Evolutionary conservation across 2,329 filamentous ascomycete species (phyloP), one percentile per base, ranked within the genome.

Genomic region (Hypoxylon sp.): DNA sequence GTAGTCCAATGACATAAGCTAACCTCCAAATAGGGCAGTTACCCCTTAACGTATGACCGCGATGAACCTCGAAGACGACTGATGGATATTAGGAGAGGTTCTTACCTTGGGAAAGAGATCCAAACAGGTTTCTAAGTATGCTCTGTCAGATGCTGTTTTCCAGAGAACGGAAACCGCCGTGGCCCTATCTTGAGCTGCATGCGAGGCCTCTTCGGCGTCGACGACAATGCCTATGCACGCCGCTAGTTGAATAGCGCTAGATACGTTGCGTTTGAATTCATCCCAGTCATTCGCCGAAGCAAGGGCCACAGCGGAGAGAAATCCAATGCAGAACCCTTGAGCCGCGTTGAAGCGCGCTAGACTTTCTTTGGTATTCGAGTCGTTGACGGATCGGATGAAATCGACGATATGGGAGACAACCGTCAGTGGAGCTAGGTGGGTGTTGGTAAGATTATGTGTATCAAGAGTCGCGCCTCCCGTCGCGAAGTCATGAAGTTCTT

Each of bases 281-380:
- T 36, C 17, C 52, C 52, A 56, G 5, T 45, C 36, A 13, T 32
- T 43, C 19, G 52, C 36, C 1, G 52, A 56, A 30, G 52, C 13
- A 45, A 56, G 52, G n/a, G 52, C 52, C 5, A 36, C 52, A 3
- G 52, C 52, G 0, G 52, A 56, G 9, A 56, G 36, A 21, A 56
- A 56, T 32, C 52, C 52, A 14, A 56, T 56, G 7, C 52, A 56
- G 23, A 56, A 56, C 19, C 52, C 52, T 43, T 56, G 52, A 30
- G 52, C 36, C 14, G 36, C 52, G 19, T 56, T 34, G 23, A 56
- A 56, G 36, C 25, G 23, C 13, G 17, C 5, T 19, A 56, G 23
- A 25, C 50, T 53, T 2, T 53, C 50, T 38, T 53, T 38, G 7
- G 36, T 45, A 30, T 17, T 23, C 14, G 23, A 36, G 17, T 56